A percentile compares a stretch with the other conserved stretches of the same genome.
Conservation (phyloP, 106 monocot species). For the Dendrobium catenatum region DNA sequence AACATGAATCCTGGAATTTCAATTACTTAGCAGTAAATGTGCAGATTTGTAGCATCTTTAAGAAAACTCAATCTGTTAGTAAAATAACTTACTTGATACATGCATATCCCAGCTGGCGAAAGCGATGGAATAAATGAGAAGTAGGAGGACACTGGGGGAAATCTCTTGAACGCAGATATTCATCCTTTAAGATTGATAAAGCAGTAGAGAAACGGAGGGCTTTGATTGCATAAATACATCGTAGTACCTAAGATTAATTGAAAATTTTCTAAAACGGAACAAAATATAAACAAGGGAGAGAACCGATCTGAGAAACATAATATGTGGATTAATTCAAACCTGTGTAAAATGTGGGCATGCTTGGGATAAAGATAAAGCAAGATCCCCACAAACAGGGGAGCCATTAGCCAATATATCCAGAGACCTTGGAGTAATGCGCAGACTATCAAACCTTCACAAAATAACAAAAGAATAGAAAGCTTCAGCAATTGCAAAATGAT, state of each 20-base stretch:
- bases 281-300: conserved; percentile 4
- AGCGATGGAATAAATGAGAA: conserved; percentile 84
- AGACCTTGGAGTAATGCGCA: conserved; percentile 91
- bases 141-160: conserved; percentile 97
- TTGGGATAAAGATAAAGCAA: conserved; percentile 96
- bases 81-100: conserved; percentile 83
- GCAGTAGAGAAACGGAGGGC: conserved; percentile 94
- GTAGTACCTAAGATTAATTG: conserved; percentile 46
- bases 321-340: conserved; percentile 34
- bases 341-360: conserved; percentile 98
- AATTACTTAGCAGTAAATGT: background rate
- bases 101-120: conserved; percentile 89
- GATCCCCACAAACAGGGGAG: conserved; percentile 90
- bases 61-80: background rate
- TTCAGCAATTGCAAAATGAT: background rate
- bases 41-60: background rate
- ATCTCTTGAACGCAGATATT: conserved; percentile 92
- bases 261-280: background rate
- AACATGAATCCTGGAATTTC: background rate
- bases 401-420: conserved; percentile 92
- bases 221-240: conserved; percentile 93
- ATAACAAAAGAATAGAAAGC: background rate
- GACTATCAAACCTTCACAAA: conserved; percentile 84
- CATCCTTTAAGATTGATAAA: conserved; percentile 92
- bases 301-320: background rate